Evolutionary conservation across 2,329 filamentous ascomycete genomes (phyloP).

Genomic region (Penicillium sp.): DNA sequence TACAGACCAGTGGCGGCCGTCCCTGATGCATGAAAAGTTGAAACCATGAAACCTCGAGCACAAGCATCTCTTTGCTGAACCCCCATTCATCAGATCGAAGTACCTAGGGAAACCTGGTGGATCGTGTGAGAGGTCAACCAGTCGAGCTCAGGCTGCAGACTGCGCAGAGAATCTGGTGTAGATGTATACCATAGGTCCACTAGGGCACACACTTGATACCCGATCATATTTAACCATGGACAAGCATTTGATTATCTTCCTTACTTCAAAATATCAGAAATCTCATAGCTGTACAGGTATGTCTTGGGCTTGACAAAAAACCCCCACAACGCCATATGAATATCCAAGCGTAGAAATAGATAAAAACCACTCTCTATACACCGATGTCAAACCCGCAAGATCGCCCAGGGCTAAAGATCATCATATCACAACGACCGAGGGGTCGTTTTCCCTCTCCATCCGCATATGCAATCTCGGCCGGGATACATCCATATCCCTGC

Average conservation of each 20-base stretch:
- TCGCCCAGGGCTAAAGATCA: background rate
- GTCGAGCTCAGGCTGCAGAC: too few relatives aligned
- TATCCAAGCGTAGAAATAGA: background rate
- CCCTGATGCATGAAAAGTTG: background rate
- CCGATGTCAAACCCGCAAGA: background rate
- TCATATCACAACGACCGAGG: background rate
- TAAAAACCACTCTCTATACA: background rate
- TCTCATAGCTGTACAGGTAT: too few relatives aligned
- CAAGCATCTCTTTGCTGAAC: too few relatives aligned
- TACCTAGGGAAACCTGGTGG: background rate
- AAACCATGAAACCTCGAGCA: too few relatives aligned
- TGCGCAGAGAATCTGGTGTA: too few relatives aligned
- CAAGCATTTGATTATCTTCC: too few relatives aligned
- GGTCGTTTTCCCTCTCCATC: background rate
- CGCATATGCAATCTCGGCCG: conserved; percentile 8
- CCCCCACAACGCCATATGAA: background rate
- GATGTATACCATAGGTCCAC: too few relatives aligned
- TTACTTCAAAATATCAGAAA: too few relatives aligned
- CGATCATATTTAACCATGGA: too few relatives aligned
- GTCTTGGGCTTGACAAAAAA: background rate
- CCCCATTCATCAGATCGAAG: background rate
- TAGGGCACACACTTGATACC: too few relatives aligned
- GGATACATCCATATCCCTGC: conserved; percentile 5
- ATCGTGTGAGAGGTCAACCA: too few relatives aligned
- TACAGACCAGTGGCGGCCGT: background rate